Conservation (phyloP, 345 rosid genomes). For the Eucalyptus regnans region DNA sequence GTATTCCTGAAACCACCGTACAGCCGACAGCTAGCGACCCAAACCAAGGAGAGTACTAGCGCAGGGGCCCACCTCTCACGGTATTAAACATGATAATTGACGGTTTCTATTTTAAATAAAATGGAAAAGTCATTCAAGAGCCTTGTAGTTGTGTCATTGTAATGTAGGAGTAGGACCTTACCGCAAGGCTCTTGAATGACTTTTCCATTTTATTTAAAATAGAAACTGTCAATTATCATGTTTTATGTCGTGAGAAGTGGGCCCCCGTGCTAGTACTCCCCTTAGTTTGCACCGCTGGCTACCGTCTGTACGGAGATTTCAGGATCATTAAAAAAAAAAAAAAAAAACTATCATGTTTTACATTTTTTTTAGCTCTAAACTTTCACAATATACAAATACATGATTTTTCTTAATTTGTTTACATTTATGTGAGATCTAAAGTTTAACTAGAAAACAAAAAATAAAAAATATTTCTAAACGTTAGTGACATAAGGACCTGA, state of each 20-base stretch:
- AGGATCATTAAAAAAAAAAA: too few species aligned
- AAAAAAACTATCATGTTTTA: neutral
- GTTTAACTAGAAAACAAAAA: neutral
- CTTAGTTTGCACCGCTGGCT: too few species aligned
- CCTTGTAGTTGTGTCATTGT: neutral
- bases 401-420: neutral
- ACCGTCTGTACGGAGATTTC: fast-evolving
- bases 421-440: neutral
- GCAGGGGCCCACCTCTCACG: too few species aligned
- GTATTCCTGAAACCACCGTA: too few species aligned
- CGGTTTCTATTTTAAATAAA: too few species aligned
- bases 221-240: neutral
- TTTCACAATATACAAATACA: neutral
- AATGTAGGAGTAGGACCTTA: neutral
- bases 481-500: neutral
- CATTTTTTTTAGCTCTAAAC: neutral
- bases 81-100: too few species aligned
- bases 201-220: neutral
- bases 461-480: neutral
- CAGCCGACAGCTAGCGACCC: too few species aligned
- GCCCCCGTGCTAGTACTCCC: too few species aligned
- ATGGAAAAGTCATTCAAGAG: too few species aligned
- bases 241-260: too few species aligned
- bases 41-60: too few species aligned
- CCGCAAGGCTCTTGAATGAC: neutral